Evolutionary conservation across 1,284 basidiomycete genomes (phyloP).

Genomic region (Naganishia cerealis): DNA sequence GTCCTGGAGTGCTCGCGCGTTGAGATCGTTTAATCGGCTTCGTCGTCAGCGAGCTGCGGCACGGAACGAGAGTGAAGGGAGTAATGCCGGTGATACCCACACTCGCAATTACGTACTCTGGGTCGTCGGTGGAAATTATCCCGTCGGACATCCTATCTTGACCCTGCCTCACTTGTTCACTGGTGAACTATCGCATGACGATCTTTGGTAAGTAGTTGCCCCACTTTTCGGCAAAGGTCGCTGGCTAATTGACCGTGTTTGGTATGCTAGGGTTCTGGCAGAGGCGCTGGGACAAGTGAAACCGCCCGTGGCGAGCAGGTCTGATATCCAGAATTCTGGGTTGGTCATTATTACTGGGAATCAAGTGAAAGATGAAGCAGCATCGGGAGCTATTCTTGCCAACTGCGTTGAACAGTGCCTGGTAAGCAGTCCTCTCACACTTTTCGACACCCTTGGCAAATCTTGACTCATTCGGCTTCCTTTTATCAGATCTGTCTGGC

Average conservation of each 20-base stretch:
- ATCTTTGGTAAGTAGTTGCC: conserved; percentile 62
- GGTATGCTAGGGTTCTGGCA: conserved; percentile 65
- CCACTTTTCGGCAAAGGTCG: conserved; percentile 31
- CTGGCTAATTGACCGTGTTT: conserved; percentile 29
- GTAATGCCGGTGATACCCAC: conserved; percentile 3
- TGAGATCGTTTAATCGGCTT: conserved; percentile 38
- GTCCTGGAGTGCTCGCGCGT: conserved; percentile 33
- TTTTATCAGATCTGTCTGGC: conserved; percentile 79
- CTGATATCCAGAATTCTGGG: conserved; percentile 77
- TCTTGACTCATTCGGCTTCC: conserved; percentile 27
- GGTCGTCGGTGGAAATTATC: conserved; percentile 71
- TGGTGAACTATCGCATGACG: conserved; percentile 68
- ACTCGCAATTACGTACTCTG: conserved; percentile 49
- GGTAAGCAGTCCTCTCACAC: conserved; percentile 56
- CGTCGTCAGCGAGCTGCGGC: conserved; percentile 27
- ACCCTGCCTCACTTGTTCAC: conserved; percentile 68
- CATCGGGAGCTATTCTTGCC: conserved; percentile 65
- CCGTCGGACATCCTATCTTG: conserved; percentile 78
- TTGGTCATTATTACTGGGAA: conserved; percentile 67
- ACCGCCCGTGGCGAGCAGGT: conserved; percentile 72
- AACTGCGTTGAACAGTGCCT: conserved; percentile 68
- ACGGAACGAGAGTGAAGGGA: conserved; percentile 2
- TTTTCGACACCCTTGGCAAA: background rate
- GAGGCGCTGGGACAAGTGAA: conserved; percentile 74
- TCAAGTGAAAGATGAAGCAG: conserved; percentile 61